Percentiles rank a stretch among this genome's conserved stretches.
Evolutionary conservation across 768 basidiomycete genomes (phyloP).

Genomic region (Kwoniella shandongensis): DNA sequence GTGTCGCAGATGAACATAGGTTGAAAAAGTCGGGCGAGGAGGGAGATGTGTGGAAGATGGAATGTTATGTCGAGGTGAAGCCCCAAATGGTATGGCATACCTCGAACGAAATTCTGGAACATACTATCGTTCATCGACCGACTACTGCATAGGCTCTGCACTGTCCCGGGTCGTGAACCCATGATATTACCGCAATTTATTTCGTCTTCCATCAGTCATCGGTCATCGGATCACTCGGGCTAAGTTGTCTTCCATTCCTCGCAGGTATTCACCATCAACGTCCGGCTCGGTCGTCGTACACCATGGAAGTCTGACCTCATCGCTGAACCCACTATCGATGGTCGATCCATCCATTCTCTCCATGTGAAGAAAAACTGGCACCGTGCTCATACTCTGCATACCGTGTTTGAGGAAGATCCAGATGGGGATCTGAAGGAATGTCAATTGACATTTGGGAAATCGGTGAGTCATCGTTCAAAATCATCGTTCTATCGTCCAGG

Average conservation of each 20-base stretch:
- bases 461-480: slow-evolving; percentile 5
- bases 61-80: slow-evolving; percentile 7
- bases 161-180: too few species aligned
- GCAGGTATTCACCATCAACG: slow-evolving; percentile 12
- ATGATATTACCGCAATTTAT: too few species aligned
- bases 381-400: slow-evolving; percentile 7
- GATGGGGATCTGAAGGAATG: slow-evolving; percentile 7
- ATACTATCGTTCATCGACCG: neutral
- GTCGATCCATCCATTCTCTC: slow-evolving; percentile 1
- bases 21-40: slow-evolving; percentile 1
- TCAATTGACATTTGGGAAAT: slow-evolving; percentile 6
- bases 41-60: neutral
- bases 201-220: neutral
- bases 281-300: slow-evolving; percentile 14
- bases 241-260: too few species aligned
- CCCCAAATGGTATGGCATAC: slow-evolving; percentile 6
- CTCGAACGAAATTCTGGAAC: too few species aligned
- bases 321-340: slow-evolving; percentile 12
- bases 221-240: neutral
- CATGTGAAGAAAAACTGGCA: slow-evolving; percentile 13
- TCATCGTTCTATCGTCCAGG: neutral
- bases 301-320: slow-evolving; percentile 14
- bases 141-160: too few species aligned
- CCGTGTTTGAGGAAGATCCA: slow-evolving; percentile 6
- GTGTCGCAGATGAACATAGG: slow-evolving; percentile 7